A percentile compares a stretch with the other conserved stretches of the same genome.
phyloP scores from a whole-genome alignment of 1,284 basidiomycete species.

The Austroboletus niveus region DNA sequence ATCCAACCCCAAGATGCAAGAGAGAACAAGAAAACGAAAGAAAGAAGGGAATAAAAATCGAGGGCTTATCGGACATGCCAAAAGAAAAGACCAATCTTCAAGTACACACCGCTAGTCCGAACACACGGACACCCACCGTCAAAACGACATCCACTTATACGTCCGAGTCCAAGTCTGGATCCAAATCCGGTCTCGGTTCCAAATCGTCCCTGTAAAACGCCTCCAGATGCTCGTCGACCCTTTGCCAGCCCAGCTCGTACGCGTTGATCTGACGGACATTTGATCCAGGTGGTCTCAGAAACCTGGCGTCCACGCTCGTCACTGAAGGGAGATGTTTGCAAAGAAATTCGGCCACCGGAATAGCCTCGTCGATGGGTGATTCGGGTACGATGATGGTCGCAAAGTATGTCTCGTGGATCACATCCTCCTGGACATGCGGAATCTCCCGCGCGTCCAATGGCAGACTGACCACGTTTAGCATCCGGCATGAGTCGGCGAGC shows the following conservation, averaged over 20 bases:
- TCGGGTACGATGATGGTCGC: constrained; percentile 7
- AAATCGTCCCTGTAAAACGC: neutral
- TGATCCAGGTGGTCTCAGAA: constrained; percentile 1
- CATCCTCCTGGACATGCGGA: constrained; percentile 1
- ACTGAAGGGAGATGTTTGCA: constrained; percentile 8
- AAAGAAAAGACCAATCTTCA: too few species aligned
- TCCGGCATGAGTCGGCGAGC: constrained; percentile 6
- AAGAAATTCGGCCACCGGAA: constrained; percentile 17
- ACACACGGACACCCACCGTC: neutral
- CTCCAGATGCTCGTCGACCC: neutral
- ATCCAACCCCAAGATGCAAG: too few species aligned
- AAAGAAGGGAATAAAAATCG: too few species aligned
- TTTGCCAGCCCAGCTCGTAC: constrained; percentile 5
- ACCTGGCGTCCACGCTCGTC: constrained; percentile 3
- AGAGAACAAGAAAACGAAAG: too few species aligned
- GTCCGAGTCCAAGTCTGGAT: neutral
- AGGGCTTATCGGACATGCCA: too few species aligned
- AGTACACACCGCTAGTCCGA: neutral
- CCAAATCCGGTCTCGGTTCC: neutral
- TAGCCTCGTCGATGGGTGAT: constrained; percentile 11
- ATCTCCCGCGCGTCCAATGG: constrained; percentile 16
- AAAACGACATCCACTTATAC: neutral
- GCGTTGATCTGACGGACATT: neutral
- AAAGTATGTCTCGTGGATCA: constrained; percentile 3
- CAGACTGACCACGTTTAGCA: constrained; percentile 4